Evolutionary conservation across 345 rosid genomes (phyloP).

Genomic region (Capsella bursapastoris): DNA sequence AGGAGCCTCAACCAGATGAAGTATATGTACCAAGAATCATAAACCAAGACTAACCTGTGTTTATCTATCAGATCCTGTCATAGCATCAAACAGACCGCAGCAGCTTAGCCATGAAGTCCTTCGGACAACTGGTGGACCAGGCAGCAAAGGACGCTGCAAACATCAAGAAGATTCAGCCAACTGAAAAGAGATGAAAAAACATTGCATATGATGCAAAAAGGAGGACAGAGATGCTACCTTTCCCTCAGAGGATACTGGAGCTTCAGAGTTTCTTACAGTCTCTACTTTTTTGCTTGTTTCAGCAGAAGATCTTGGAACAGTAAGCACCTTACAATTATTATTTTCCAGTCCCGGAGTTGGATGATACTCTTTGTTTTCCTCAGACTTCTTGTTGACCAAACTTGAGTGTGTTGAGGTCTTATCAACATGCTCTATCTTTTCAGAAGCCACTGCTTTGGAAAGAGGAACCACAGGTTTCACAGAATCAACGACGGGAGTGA

Average conservation of each 20-base stretch:
- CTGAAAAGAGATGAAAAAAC: constrained; percentile 20
- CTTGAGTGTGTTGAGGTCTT: constrained; percentile 41
- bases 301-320: constrained; percentile 38
- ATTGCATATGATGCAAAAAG: constrained; percentile 24
- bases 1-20: constrained; percentile 18
- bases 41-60: constrained; percentile 50
- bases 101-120: constrained; percentile 68
- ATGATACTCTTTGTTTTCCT: constrained; percentile 23
- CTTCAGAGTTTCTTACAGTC: constrained; percentile 41
- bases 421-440: constrained; percentile 48
- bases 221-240: constrained; percentile 54
- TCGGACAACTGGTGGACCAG: constrained; percentile 55
- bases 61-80: constrained; percentile 68
- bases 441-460: constrained; percentile 44
- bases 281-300: constrained; percentile 42
- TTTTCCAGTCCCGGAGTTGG: constrained; percentile 8
- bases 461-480: constrained; percentile 39
- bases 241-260: constrained; percentile 49
- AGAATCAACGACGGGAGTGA: constrained; percentile 35
- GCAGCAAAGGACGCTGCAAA: constrained; percentile 58
- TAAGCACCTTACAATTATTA: constrained; percentile 27
- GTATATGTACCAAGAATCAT: constrained; percentile 19
- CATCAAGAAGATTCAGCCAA: constrained; percentile 17
- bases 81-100: constrained; percentile 84
- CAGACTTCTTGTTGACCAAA: constrained; percentile 27